Percentiles rank a stretch among this genome's conserved stretches.
Evolutionary conservation across 768 basidiomycete genomes (phyloP).

Genomic region (Rhizopogon vinicolor): DNA sequence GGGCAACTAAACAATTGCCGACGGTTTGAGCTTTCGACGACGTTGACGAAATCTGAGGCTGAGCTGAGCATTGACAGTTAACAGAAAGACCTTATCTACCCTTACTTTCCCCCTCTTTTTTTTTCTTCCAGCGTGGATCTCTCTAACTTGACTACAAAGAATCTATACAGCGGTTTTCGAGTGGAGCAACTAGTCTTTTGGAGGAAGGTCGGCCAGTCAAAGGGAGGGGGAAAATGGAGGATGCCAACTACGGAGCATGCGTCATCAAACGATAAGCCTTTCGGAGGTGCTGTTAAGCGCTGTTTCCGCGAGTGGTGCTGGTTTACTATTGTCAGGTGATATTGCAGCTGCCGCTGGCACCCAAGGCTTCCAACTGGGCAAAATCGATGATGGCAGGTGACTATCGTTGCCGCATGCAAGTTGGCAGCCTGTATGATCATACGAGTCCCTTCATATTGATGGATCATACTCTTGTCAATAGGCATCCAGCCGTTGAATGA

Average conservation of each 20-base stretch:
- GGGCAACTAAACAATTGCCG: conserved; percentile 11
- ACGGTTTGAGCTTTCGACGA: conserved; percentile 9
- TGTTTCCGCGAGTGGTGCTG: conserved; percentile 45
- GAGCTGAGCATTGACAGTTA: conserved; percentile 15
- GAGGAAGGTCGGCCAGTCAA: conserved; percentile 12
- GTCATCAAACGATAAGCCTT: conserved; percentile 43
- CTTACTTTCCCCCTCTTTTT: conserved; percentile 5
- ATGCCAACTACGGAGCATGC: conserved; percentile 17
- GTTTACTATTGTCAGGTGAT: conserved; percentile 54
- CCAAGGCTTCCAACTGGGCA: conserved; percentile 73
- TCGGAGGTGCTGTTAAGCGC: conserved; percentile 46
- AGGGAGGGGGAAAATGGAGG: conserved; percentile 19
- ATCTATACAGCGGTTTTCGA: not conserved
- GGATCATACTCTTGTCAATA: too few relatives aligned
- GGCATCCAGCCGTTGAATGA: conserved; percentile 59
- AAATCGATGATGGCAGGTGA: conserved; percentile 70
- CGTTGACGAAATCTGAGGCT: conserved; percentile 15
- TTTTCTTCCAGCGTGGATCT: conserved; percentile 3
- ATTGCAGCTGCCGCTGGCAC: conserved; percentile 65
- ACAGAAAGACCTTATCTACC: not conserved
- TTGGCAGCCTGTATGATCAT: conserved; percentile 1
- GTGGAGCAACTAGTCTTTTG: not conserved
- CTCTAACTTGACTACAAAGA: not conserved
- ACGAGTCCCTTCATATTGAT: too few relatives aligned
- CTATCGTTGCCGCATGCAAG: conserved; percentile 3